These are phyloP conservation scores for Xylaria sp. DNA, from an alignment of 2,329 filamentous ascomycete species.

Conservation along the genomic window DNA sequence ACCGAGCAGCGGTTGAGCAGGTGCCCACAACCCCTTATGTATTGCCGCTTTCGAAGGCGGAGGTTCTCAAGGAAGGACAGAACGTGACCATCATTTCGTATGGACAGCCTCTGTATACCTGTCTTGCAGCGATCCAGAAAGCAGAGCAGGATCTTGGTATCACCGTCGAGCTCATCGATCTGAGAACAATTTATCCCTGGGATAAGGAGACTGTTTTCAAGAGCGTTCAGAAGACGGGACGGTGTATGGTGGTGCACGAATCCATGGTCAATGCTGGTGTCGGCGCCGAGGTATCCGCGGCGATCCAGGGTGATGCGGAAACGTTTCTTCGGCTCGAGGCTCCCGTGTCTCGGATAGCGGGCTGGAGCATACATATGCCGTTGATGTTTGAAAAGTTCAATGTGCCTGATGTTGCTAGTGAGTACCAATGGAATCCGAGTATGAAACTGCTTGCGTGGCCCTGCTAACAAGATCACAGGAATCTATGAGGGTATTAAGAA, in stretches of 20 bases:
- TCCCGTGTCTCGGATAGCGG: constrained; percentile 76
- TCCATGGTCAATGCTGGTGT: constrained; percentile 86
- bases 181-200: constrained; percentile 88
- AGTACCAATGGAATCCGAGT: constrained; percentile 39
- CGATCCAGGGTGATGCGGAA: constrained; percentile 69
- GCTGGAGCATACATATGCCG: constrained; percentile 83
- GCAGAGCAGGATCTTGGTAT: constrained; percentile 72
- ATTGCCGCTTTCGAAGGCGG: constrained; percentile 80
- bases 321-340: constrained; percentile 82
- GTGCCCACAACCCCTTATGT: constrained; percentile 76
- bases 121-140: constrained; percentile 67
- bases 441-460: background rate
- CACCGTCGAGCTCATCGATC: constrained; percentile 77
- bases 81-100: constrained; percentile 84
- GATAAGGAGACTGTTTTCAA: constrained; percentile 73
- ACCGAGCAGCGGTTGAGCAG: constrained; percentile 86
- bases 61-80: constrained; percentile 72
- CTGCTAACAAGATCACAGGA: constrained; percentile 42
- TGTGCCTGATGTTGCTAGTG: constrained; percentile 80
- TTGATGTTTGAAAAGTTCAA: constrained; percentile 75
- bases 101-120: constrained; percentile 83
- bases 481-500: constrained; percentile 67
- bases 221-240: constrained; percentile 81
- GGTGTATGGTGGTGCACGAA: constrained; percentile 85
- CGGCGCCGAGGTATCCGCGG: constrained; percentile 82